Evolutionary conservation across 108 stramenopile species (phyloP), one percentile per base, ranked within the genome.

Genomic region (Cyclotella baltica): DNA sequence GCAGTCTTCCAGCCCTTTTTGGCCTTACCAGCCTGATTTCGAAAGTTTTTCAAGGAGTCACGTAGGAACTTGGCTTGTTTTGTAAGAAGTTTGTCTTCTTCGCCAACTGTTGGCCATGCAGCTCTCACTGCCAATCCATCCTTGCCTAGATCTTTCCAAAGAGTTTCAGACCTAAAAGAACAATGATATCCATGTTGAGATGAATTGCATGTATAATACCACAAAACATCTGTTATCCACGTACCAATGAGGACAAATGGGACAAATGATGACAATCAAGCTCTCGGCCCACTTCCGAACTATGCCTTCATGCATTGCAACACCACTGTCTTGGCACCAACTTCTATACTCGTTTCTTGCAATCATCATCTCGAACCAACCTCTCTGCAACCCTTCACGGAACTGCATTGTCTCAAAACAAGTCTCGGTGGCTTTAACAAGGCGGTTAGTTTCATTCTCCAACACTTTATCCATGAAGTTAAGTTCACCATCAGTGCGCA

Each of bases 341-440:
- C 94, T 93, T 66, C 98, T 87, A 80, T 95, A 99, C 64, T 89
- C 86, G 80, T 96, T 95, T 55, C 97, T 76, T 23, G 94, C 96
- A 56, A 93, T 62, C 77, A 96, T 83, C 88, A 98, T 86, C 47
- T 97, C 96, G 72, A 87, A 98, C 91, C 95, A 98, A 50, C 96
- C 97, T 13, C 86, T 67, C 78, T 98, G 93, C 16, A 99, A 70
- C 4, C 97, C 99, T 70, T 97, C 97, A 29, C 97, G 86, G 85
- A 92, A 95, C 69, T 89, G 89, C 94, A 95, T 95, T n/a, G 72
- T 66, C 19, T 81, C 84, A 70, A 90, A 98, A 66, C 80, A 69
- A 15, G 64, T 81, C 35, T 79, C 84, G 30, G 91, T 85, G 36
- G 78, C 86, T 29, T 62, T 87, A 30, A 97, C 84, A 37, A 96